A percentile compares a stretch with the other conserved stretches of the same genome.
Conservation (phyloP, 495 filamentous ascomycete species). For the Jackrogersella multiformis region DNA sequence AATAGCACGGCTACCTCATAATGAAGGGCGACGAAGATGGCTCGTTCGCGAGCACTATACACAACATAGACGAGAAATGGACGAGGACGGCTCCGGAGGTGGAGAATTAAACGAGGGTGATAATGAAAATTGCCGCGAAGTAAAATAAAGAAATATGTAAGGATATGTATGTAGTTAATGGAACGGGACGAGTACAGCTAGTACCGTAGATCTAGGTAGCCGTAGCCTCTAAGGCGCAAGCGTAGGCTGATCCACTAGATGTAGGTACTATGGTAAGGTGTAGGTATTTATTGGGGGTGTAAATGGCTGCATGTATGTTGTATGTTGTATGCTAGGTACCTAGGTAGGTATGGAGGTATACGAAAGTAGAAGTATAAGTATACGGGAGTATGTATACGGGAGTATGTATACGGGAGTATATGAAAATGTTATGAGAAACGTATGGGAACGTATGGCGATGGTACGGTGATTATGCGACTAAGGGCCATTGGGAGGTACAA, state of each 20-base stretch:
- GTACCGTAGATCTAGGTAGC: slow-evolving; percentile 24
- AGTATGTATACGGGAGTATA: background rate
- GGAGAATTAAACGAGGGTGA: slow-evolving; percentile 39
- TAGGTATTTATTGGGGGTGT: slow-evolving; percentile 15
- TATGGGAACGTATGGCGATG: slow-evolving; percentile 17
- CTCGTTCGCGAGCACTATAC: slow-evolving; percentile 37
- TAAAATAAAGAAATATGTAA: slow-evolving; percentile 38
- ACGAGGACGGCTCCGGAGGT: slow-evolving; percentile 25
- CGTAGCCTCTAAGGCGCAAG: slow-evolving; percentile 20
- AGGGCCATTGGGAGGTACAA: slow-evolving; percentile 1
- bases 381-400: slow-evolving; percentile 11
- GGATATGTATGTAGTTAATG: slow-evolving; percentile 31
- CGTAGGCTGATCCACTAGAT: slow-evolving; percentile 36
- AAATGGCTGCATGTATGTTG: too few relatives aligned
- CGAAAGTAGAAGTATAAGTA: too few relatives aligned
- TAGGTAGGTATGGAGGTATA: too few relatives aligned
- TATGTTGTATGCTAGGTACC: too few relatives aligned
- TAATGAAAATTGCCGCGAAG: slow-evolving; percentile 41
- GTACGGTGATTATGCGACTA: slow-evolving; percentile 28
- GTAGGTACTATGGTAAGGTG: slow-evolving; percentile 12
- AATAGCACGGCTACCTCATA: slow-evolving; percentile 49
- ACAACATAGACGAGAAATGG: slow-evolving; percentile 12
- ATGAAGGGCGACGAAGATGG: slow-evolving; percentile 43
- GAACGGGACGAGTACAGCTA: slow-evolving; percentile 16
- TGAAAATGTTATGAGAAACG: background rate